Base-by-base conservation (phyloP, 208 protist genomes). In the Pavlovales sp. region DNA sequence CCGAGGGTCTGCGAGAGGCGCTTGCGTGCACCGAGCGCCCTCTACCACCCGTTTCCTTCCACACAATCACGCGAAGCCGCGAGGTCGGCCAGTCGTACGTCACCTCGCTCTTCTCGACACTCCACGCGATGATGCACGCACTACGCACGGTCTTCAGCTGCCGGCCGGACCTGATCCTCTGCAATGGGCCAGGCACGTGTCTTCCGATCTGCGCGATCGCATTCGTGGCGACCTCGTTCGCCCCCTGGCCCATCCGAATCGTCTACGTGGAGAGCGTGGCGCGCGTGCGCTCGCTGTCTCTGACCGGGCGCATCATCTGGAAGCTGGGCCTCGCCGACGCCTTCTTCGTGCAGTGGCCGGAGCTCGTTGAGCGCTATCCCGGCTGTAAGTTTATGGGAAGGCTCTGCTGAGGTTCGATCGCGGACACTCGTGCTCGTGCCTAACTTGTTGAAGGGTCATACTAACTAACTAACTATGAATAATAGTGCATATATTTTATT, bases 151-250 rank as follows among this genome's bases (percentile, higher is more conserved):
- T 94, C 32, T 46, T 88, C 1, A 5, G 39, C 18, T 14, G 42
- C 46, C 81, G 75, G 28, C 92, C 93, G 0, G 57, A 91, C 34
- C 66, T 94, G 77, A 75, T 94, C 26, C 40, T 95, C 7, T 93
- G 90, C 88, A 95, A 95, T 80, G 94, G 94, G 36, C 94, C 94
- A 8, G 94, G 94, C 39, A 95, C 94, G 11, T 95, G 94, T 84
- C 75, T 95, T 0, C 94, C 94, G n/a, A 89, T 95, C 32, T 90
- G 79, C 36, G 18, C 90, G 14, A 32, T 88, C 8, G 93, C 93
- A 26, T 84, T 87, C 38, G 30, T 93, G 1, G 47, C 93, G 26
- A 79, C 83, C 46, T 44, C 91, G 32, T 30, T 38, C 41, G 38
- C 89, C 11, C 26, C 83, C 38, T 28, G 77, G 30, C 11, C 30